phyloP scores from a whole-genome alignment of 257 asterid species.

The Fraxinus pennsylvanica region DNA sequence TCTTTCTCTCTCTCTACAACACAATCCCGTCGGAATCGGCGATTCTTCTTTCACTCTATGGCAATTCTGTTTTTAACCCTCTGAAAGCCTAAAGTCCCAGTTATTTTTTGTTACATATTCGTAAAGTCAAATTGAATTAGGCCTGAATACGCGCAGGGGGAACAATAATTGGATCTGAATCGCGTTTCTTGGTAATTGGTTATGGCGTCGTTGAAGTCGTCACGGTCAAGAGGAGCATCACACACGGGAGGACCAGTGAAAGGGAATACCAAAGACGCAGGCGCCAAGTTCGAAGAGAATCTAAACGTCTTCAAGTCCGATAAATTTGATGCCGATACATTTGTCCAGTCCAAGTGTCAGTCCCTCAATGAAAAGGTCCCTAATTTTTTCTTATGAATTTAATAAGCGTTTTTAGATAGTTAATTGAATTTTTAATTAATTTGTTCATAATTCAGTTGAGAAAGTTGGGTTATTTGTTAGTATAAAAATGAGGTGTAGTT shows the following conservation, averaged over 20 bases:
- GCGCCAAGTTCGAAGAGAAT: conserved; percentile 81
- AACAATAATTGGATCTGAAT: conserved; percentile 43
- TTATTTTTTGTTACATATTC: conserved; percentile 6
- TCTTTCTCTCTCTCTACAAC: conserved; percentile 30
- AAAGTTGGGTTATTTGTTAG: neutral
- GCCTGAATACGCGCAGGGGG: conserved; percentile 27
- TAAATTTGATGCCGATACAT: conserved; percentile 84
- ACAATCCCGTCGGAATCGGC: conserved; percentile 28
- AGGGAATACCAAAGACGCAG: conserved; percentile 58
- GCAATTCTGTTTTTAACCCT: conserved; percentile 30
- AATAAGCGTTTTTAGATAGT: neutral
- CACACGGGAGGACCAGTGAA: conserved; percentile 60
- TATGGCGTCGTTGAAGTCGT: conserved; percentile 83
- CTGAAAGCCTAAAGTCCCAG: neutral
- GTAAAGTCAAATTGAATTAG: conserved; percentile 24
- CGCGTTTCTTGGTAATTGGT: neutral
- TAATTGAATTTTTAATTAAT: neutral
- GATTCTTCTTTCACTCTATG: conserved; percentile 33
- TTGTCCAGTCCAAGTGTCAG: conserved; percentile 86
- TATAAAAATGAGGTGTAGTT: neutral
- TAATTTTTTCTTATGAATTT: neutral
- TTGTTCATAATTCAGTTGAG: conserved; percentile 7
- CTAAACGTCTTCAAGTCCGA: conserved; percentile 93
- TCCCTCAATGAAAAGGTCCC: conserved; percentile 81
- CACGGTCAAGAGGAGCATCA: conserved; percentile 80